Percentiles rank a stretch among this genome's conserved stretches.
These are phyloP conservation scores for Davidsoniella virescens DNA, from an alignment of 2,329 filamentous ascomycete species.

Conservation along the genomic window DNA sequence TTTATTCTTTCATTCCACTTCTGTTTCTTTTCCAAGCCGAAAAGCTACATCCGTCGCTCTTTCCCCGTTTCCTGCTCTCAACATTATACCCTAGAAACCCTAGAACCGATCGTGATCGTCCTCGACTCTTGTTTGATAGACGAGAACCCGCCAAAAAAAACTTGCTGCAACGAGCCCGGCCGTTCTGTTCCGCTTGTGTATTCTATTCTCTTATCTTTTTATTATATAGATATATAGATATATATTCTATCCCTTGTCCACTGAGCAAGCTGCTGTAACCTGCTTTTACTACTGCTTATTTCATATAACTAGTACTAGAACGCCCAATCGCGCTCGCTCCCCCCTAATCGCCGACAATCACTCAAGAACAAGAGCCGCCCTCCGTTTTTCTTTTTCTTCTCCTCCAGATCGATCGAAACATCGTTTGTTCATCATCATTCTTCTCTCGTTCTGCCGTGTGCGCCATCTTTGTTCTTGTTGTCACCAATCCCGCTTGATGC, in stretches of 20 bases:
- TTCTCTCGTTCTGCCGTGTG: too few species aligned
- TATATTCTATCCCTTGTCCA: background rate
- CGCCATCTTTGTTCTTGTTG: background rate
- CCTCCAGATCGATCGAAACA: too few species aligned
- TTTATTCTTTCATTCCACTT: conserved; percentile 16
- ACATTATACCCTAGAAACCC: background rate
- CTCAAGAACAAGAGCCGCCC: too few species aligned
- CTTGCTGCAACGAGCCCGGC: conserved; percentile 1
- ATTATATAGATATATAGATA: too few species aligned
- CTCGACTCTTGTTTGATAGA: conserved; percentile 5
- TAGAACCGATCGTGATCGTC: conserved; percentile 1
- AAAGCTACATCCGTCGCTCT: conserved; percentile 17
- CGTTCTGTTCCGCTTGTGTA: background rate
- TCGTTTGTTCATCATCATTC: background rate
- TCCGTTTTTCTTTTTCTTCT: background rate
- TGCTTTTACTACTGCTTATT: background rate
- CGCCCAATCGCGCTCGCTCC: too few species aligned
- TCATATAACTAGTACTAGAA: background rate
- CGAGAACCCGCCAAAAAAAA: background rate
- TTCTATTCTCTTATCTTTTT: background rate
- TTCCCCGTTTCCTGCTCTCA: conserved; percentile 10
- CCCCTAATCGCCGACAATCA: too few species aligned
- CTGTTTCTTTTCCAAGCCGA: conserved; percentile 18
- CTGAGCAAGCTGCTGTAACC: background rate
- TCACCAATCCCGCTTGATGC: conserved; percentile 2